phyloP scores from a whole-genome alignment of 2,329 filamentous ascomycete species.

The Claviceps quebecensis region DNA sequence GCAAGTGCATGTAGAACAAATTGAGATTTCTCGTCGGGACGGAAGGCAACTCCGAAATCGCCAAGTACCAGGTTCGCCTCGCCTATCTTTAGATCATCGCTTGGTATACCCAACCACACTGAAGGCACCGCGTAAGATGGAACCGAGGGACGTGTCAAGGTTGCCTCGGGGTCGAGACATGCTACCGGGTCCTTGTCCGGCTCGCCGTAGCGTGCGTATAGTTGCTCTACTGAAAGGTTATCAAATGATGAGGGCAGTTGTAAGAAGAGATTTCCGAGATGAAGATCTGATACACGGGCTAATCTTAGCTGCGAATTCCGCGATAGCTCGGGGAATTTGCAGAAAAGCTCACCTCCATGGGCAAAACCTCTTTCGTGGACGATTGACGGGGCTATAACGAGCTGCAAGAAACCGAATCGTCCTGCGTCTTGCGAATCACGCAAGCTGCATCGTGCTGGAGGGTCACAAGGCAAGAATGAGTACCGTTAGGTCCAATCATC shows the following conservation, averaged over 20 bases:
- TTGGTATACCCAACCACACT: conserved; percentile 15
- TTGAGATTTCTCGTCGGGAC: conserved; percentile 11
- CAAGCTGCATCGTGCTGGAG: conserved; percentile 12
- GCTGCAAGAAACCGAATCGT: conserved; percentile 5
- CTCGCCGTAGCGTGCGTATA: conserved; percentile 13
- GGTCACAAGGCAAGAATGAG: too few relatives aligned
- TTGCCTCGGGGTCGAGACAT: too few relatives aligned
- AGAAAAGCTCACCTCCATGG: too few relatives aligned
- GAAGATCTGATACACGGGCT: background rate
- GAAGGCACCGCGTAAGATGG: conserved; percentile 10
- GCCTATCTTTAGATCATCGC: too few relatives aligned
- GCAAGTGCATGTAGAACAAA: conserved; percentile 6
- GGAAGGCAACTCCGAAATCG: conserved; percentile 13
- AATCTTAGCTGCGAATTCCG: too few relatives aligned
- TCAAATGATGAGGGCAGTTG: conserved; percentile 10
- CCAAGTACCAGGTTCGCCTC: conserved; percentile 10
- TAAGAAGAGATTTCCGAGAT: conserved; percentile 18
- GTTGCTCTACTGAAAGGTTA: conserved; percentile 11
- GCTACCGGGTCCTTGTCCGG: conserved; percentile 5
- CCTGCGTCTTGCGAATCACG: conserved; percentile 9
- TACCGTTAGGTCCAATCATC: conserved; percentile 12
- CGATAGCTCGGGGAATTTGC: too few relatives aligned
- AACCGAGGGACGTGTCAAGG: too few relatives aligned
- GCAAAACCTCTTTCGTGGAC: conserved; percentile 6
- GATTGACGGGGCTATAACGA: conserved; percentile 12